Percentiles rank a stretch among this genome's conserved stretches.
phyloP scores from a whole-genome alignment of 1,139 yeast genomes.

The Geotrichum aggregatum region DNA sequence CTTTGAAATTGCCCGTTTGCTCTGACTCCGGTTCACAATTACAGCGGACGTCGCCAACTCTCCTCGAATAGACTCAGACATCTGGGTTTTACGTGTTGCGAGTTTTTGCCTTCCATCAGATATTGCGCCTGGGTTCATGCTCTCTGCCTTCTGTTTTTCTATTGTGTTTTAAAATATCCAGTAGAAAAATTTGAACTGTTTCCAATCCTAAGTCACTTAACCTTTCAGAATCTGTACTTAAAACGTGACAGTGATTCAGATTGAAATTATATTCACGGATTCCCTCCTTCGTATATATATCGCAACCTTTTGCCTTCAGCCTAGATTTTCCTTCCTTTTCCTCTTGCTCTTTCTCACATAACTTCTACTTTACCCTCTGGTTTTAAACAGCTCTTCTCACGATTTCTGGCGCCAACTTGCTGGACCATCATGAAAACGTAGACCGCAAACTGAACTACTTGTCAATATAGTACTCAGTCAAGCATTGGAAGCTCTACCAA shows the following conservation, averaged over 20 bases:
- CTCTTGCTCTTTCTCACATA: neutral
- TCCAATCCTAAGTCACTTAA: conserved; percentile 5
- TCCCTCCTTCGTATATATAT: conserved; percentile 3
- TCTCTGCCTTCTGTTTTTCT: neutral
- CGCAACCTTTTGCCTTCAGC: conserved; percentile 6
- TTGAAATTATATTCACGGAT: neutral
- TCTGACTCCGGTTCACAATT: neutral
- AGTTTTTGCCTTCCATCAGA: neutral
- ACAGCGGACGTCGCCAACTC: neutral
- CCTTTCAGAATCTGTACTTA: neutral
- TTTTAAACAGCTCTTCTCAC: neutral
- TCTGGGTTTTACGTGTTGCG: neutral
- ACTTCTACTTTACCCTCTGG: neutral
- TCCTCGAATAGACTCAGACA: neutral
- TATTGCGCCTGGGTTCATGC: neutral
- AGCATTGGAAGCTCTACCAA: neutral
- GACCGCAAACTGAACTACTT: too few species aligned
- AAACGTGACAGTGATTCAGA: conserved; percentile 12
- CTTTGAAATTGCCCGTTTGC: too few species aligned
- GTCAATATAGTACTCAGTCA: neutral
- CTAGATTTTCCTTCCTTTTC: conserved; percentile 4
- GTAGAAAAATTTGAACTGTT: conserved; percentile 5
- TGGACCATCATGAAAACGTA: conserved; percentile 2
- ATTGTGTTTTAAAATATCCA: neutral
- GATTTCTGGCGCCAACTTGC: neutral